A percentile compares a stretch with the other conserved stretches of the same genome.
These are phyloP conservation scores for Fragilaria radians DNA, from an alignment of 108 stramenopile genomes.

Conservation along the genomic window DNA sequence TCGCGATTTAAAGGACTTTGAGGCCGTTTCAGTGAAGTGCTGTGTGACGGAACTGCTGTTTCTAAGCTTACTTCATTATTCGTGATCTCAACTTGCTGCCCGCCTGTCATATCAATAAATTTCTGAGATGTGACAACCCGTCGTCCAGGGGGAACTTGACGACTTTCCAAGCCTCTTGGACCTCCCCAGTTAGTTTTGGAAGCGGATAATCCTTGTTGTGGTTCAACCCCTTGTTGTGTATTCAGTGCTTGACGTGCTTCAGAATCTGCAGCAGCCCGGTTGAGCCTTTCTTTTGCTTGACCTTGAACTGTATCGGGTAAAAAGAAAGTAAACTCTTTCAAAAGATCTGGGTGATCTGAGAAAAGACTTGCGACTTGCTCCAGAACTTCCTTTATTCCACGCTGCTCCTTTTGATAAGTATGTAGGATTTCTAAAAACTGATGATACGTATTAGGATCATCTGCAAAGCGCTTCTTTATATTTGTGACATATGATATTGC, in stretches of 20 bases:
- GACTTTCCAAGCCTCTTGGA: background rate
- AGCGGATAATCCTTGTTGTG: background rate
- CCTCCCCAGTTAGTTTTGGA: slow-evolving; percentile 6
- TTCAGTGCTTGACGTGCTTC: slow-evolving; percentile 71
- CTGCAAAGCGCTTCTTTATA: slow-evolving; percentile 88
- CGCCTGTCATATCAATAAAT: slow-evolving; percentile 71
- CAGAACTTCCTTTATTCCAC: slow-evolving; percentile 90
- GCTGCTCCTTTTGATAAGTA: slow-evolving; percentile 92
- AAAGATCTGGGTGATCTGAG: slow-evolving; percentile 88
- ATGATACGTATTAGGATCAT: slow-evolving; percentile 82
- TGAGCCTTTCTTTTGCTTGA: slow-evolving; percentile 83
- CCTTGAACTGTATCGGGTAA: slow-evolving; percentile 91
- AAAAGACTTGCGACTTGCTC: slow-evolving; percentile 87
- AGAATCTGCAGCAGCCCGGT: slow-evolving; percentile 81
- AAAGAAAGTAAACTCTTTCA: slow-evolving; percentile 92
- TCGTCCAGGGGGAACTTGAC: background rate
- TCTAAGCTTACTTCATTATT: background rate
- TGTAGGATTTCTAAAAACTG: slow-evolving; percentile 88
- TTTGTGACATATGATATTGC: slow-evolving; percentile 91
- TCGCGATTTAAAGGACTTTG: background rate
- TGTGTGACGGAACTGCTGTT: no score
- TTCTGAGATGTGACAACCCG: slow-evolving; percentile 13
- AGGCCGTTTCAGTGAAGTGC: background rate
- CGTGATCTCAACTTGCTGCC: background rate
- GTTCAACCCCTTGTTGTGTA: slow-evolving; percentile 9